Conservation (phyloP, 805 yeast species). For the Yamadazyma laniorum region DNA sequence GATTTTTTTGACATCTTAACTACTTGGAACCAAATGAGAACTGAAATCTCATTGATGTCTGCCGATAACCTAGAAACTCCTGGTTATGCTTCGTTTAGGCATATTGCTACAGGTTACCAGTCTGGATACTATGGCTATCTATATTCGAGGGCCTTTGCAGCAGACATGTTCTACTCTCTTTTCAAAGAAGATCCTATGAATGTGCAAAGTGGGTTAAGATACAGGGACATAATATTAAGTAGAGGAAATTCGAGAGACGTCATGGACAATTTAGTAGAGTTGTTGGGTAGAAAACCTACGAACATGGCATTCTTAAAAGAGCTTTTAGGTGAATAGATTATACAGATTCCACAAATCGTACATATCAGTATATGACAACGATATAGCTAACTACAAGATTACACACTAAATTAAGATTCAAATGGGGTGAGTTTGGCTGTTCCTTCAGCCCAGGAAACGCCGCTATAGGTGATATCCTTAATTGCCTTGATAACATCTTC, state of each 20-base stretch:
- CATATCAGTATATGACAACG: neutral
- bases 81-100: conserved; percentile 78
- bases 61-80: conserved; percentile 47
- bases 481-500: conserved; percentile 71
- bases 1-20: conserved; percentile 46
- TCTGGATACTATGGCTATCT: conserved; percentile 85
- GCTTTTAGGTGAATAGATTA: conserved; percentile 28
- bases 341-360: no score
- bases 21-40: conserved; percentile 66
- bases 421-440: conserved; percentile 70
- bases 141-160: conserved; percentile 84
- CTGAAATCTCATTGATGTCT: conserved; percentile 57
- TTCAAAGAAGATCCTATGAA: conserved; percentile 70
- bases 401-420: conserved; percentile 34
- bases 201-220: conserved; percentile 56
- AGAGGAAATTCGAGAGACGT: conserved; percentile 77
- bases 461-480: conserved; percentile 69
- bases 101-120: conserved; percentile 78
- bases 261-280: conserved; percentile 57
- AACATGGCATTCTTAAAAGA: conserved; percentile 71
- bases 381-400: neutral
- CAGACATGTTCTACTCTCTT: conserved; percentile 73
- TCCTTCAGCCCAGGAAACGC: conserved; percentile 82
- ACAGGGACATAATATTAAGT: conserved; percentile 66
- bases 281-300: conserved; percentile 75